These are phyloP conservation scores for Penicillium arizonense DNA, from an alignment of 495 filamentous ascomycete species.

Conservation along the genomic window DNA sequence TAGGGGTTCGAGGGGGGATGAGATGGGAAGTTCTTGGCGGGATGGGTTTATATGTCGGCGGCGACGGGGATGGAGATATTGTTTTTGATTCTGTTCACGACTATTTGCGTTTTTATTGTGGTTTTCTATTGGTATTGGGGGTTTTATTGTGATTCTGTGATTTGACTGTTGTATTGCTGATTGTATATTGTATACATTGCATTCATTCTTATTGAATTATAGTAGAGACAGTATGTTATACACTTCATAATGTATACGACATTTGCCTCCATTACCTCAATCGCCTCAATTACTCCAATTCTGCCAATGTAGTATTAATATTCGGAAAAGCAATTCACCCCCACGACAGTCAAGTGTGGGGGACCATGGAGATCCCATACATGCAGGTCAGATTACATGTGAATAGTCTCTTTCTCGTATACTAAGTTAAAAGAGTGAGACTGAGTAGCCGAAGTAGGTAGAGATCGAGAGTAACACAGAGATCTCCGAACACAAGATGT, in stretches of 20 bases:
- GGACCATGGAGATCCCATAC: neutral
- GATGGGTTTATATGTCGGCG: neutral
- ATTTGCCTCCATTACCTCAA: too few relatives aligned
- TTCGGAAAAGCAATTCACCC: neutral
- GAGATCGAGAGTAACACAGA: too few relatives aligned
- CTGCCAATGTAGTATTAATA: too few relatives aligned
- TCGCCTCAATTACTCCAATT: neutral
- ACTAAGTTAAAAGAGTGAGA: too few relatives aligned
- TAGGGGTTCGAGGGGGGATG: neutral
- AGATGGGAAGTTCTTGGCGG: neutral
- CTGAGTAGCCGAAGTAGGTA: too few relatives aligned
- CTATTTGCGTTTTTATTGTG: neutral
- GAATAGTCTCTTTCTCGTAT: too few relatives aligned
- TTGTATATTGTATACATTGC: neutral
- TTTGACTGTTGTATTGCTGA: neutral
- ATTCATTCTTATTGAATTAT: too few relatives aligned
- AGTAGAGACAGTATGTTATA: too few relatives aligned
- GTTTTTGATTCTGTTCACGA: neutral
- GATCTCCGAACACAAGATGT: too few relatives aligned
- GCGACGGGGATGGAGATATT: neutral
- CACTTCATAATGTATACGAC: too few relatives aligned
- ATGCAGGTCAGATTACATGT: too few relatives aligned
- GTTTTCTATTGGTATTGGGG: neutral
- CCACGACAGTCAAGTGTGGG: slow-evolving; percentile 2
- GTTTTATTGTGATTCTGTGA: neutral